Conservation (phyloP, 2,329 filamentous ascomycete species). For the Xenosphaeropsis pyriputrescens region DNA sequence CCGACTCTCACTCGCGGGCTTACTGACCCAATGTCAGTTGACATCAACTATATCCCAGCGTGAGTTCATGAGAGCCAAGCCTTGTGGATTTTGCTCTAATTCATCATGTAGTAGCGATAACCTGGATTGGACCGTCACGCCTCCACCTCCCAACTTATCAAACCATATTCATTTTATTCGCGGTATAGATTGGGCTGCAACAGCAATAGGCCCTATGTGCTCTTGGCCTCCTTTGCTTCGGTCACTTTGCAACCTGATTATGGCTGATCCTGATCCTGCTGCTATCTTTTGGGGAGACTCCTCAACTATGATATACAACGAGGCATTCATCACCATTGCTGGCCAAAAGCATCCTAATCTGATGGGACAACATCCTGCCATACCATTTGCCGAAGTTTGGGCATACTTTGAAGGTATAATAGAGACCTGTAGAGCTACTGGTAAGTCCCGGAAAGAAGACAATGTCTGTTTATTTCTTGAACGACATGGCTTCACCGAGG, state of each 20-base stretch:
- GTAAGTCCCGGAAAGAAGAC: constrained; percentile 36
- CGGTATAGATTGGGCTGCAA: constrained; percentile 25
- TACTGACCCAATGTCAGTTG: neutral
- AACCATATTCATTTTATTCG: constrained; percentile 14
- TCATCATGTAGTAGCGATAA: neutral
- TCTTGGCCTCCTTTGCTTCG: constrained; percentile 25
- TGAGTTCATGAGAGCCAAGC: neutral
- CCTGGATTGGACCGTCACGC: constrained; percentile 11
- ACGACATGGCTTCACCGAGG: constrained; percentile 56
- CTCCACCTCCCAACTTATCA: constrained; percentile 6
- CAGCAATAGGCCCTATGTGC: constrained; percentile 23
- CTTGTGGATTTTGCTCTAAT: neutral
- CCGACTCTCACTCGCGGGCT: neutral
- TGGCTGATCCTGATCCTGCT: constrained; percentile 20
- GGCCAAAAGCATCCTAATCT: constrained; percentile 19
- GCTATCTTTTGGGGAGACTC: constrained; percentile 21
- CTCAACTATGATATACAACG: constrained; percentile 21
- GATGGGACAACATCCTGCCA: constrained; percentile 17
- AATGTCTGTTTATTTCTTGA: constrained; percentile 63
- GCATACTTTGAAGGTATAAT: constrained; percentile 16
- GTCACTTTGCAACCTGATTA: constrained; percentile 19
- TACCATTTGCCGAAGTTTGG: constrained; percentile 21
- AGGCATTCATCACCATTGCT: constrained; percentile 16
- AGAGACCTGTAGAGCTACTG: constrained; percentile 11
- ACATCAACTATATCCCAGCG: neutral